A percentile compares a stretch with the other conserved stretches of the same genome.
Evolutionary conservation across 2,329 filamentous ascomycete genomes (phyloP).

Genomic region (Aspergillus sp.): DNA sequence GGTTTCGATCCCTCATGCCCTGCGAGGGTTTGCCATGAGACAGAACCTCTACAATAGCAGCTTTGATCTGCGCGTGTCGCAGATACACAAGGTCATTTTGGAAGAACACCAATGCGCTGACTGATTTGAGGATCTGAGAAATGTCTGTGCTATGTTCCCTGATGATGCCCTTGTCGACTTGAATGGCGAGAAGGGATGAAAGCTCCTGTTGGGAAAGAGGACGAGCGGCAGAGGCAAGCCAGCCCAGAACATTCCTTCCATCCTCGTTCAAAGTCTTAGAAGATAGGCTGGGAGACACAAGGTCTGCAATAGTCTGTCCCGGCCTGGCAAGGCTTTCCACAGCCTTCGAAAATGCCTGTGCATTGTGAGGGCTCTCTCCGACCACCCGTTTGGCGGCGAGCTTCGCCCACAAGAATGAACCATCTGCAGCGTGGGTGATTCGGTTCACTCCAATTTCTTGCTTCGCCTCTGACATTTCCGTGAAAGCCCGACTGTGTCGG

Average conservation of each 20-base stretch:
- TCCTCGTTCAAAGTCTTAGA: constrained; percentile 28
- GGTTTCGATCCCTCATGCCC: constrained; percentile 33
- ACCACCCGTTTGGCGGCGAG: constrained; percentile 32
- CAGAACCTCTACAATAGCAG: constrained; percentile 30
- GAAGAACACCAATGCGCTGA: constrained; percentile 33
- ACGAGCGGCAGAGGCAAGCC: constrained; percentile 39
- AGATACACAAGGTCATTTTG: constrained; percentile 37
- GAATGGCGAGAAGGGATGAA: constrained; percentile 27
- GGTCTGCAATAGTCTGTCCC: constrained; percentile 30
- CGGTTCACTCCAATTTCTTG: constrained; percentile 34
- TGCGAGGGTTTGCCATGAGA: constrained; percentile 32
- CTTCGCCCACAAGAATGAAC: constrained; percentile 43
- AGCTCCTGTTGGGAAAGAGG: constrained; percentile 37
- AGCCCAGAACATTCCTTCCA: constrained; percentile 34
- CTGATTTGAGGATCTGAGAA: constrained; percentile 26
- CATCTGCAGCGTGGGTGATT: constrained; percentile 33
- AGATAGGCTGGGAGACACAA: constrained; percentile 29
- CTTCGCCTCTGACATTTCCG: constrained; percentile 28
- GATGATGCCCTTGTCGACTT: constrained; percentile 31
- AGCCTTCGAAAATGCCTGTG: constrained; percentile 26
- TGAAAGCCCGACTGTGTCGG: constrained; percentile 23
- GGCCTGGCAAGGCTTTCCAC: constrained; percentile 27
- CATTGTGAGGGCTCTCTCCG: constrained; percentile 22
- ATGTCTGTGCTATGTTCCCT: constrained; percentile 27
- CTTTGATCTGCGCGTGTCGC: constrained; percentile 36